These are phyloP conservation scores for Teunomyces atbi DNA, from an alignment of 805 yeast species.

Conservation along the genomic window DNA sequence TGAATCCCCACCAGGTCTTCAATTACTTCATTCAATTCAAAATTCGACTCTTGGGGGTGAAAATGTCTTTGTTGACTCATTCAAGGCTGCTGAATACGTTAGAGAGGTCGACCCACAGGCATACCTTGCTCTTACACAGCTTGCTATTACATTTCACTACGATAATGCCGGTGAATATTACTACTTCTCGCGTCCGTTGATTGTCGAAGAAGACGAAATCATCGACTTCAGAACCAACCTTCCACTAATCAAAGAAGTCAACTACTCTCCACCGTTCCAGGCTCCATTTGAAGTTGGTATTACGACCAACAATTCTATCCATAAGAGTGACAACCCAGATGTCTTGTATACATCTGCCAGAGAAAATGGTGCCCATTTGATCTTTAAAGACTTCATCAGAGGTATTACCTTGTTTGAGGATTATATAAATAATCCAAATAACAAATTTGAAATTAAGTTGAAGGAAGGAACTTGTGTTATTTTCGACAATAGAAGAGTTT, in stretches of 20 bases:
- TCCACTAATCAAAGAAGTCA: conserved; percentile 51
- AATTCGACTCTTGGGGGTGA: conserved; percentile 65
- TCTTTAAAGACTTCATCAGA: conserved; percentile 54
- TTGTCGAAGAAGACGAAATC: conserved; percentile 48
- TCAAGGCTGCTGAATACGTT: conserved; percentile 60
- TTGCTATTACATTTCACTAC: conserved; percentile 71
- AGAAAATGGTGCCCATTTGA: conserved; percentile 35
- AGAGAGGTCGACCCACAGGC: conserved; percentile 57
- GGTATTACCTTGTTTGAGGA: conserved; percentile 63
- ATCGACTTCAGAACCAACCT: conserved; percentile 14
- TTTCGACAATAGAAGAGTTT: conserved; percentile 67
- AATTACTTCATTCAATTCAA: conserved; percentile 59
- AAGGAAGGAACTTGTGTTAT: conserved; percentile 62
- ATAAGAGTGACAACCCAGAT: conserved; percentile 2
- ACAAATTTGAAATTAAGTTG: conserved; percentile 54
- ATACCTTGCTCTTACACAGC: conserved; percentile 55
- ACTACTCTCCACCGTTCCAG: conserved; percentile 82
- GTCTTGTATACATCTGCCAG: conserved; percentile 21
- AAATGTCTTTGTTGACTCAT: conserved; percentile 67
- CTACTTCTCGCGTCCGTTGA: conserved; percentile 58
- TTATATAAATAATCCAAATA: conserved; percentile 48
- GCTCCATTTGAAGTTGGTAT: conserved; percentile 68
- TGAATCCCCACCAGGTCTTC: conserved; percentile 81
- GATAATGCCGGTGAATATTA: conserved; percentile 60
- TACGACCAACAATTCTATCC: conserved; percentile 27